A percentile compares a stretch with the other conserved stretches of the same genome.
These are phyloP conservation scores for Ogataea chonburiensis DNA, from an alignment of 805 yeast species.

Conservation along the genomic window DNA sequence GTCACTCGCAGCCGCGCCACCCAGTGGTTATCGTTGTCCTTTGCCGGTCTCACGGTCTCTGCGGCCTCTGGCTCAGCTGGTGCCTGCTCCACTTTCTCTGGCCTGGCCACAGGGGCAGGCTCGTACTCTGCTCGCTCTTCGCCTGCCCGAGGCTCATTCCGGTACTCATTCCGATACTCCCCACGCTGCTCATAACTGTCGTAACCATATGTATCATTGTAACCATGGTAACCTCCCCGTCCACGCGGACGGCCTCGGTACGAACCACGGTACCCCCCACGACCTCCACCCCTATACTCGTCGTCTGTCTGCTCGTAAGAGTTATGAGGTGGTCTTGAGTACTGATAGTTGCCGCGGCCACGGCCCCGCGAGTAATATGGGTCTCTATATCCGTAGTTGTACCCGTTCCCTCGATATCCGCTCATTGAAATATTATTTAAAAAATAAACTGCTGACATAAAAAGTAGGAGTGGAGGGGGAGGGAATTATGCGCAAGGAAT, in stretches of 20 bases:
- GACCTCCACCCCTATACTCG: constrained; percentile 2
- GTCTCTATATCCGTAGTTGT: constrained; percentile 10
- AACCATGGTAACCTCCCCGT: constrained; percentile 11
- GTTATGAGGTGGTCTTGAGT: constrained; percentile 15
- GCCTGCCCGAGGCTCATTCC: background rate
- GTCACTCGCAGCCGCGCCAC: constrained; percentile 25
- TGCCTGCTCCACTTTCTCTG: background rate
- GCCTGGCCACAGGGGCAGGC: background rate
- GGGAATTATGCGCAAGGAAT: no score
- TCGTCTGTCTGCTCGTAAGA: constrained; percentile 3
- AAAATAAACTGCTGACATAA: background rate
- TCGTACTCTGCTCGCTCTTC: constrained; percentile 1
- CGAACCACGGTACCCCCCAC: constrained; percentile 11
- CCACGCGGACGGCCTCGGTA: constrained; percentile 16
- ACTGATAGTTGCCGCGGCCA: constrained; percentile 12
- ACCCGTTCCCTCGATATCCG: constrained; percentile 11
- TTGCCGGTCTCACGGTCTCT: constrained; percentile 6
- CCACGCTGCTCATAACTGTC: constrained; percentile 6
- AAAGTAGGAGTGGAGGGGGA: background rate
- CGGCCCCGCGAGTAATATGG: constrained; percentile 14
- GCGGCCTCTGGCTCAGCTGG: constrained; percentile 1
- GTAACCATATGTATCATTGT: constrained; percentile 6
- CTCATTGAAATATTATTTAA: constrained; percentile 6
- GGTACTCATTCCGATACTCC: constrained; percentile 3
- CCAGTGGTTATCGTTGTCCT: constrained; percentile 31